Percentiles rank a stretch among this genome's conserved stretches.
Conservation (phyloP, 2,329 filamentous ascomycete genomes). For the Fusarium scirpi region DNA sequence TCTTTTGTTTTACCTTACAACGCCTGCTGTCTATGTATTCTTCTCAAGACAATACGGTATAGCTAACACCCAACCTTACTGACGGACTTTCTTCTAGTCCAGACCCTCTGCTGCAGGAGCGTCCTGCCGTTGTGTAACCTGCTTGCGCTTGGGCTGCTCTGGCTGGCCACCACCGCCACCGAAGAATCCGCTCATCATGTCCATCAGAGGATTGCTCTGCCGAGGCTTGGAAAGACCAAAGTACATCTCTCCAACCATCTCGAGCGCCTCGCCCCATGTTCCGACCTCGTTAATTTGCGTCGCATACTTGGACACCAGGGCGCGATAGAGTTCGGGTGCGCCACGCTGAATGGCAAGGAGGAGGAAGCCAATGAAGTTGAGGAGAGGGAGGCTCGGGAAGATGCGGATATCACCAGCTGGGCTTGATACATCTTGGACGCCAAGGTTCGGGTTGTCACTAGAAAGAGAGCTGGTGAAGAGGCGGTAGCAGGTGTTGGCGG, state of each 20-base stretch:
- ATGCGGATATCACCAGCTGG: slow-evolving; percentile 79
- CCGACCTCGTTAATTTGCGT: slow-evolving; percentile 80
- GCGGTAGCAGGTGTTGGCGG: slow-evolving; percentile 84
- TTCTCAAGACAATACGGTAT: slow-evolving; percentile 44
- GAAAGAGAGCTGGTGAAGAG: slow-evolving; percentile 63
- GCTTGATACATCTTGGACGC: slow-evolving; percentile 83
- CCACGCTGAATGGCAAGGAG: slow-evolving; percentile 86
- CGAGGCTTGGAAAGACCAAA: slow-evolving; percentile 90
- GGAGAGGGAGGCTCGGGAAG: slow-evolving; percentile 90
- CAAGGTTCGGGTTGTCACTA: slow-evolving; percentile 64
- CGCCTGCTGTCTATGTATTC: slow-evolving; percentile 46
- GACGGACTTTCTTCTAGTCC: slow-evolving; percentile 58
- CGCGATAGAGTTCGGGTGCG: slow-evolving; percentile 80
- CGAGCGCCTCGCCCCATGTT: slow-evolving; percentile 84
- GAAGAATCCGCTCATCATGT: slow-evolving; percentile 98
- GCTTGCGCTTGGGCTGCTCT: slow-evolving; percentile 54
- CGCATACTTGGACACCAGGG: slow-evolving; percentile 85
- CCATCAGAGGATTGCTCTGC: slow-evolving; percentile 92
- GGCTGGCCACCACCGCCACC: slow-evolving; percentile 70
- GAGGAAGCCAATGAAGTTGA: slow-evolving; percentile 92
- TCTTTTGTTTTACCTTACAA: slow-evolving; percentile 43
- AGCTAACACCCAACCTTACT: slow-evolving; percentile 17
- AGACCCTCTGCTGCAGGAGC: slow-evolving; percentile 69
- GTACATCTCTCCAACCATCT: slow-evolving; percentile 95
- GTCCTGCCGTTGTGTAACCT: slow-evolving; percentile 59